Percentiles rank a stretch among this genome's conserved stretches.
Conservation (phyloP, 2,329 filamentous ascomycete genomes). For the Escovopsis sp. region DNA sequence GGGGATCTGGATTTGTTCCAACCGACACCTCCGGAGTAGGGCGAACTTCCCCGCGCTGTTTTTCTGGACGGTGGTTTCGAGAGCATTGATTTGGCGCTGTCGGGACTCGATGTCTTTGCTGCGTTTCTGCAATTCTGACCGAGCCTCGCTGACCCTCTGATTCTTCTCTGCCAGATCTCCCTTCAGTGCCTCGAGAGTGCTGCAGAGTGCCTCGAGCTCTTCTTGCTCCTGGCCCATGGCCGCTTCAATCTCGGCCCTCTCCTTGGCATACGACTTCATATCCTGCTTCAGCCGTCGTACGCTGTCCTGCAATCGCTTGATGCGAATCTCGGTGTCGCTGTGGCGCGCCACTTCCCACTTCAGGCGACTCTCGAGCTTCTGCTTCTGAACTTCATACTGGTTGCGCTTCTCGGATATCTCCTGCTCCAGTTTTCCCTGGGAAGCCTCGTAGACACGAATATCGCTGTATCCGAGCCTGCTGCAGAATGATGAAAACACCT, state of each 20-base stretch:
- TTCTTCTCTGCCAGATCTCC: conserved; percentile 52
- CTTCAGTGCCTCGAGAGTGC: conserved; percentile 55
- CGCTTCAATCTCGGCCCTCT: conserved; percentile 62
- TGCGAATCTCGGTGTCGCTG: conserved; percentile 48
- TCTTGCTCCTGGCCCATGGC: conserved; percentile 58
- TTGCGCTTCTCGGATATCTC: conserved; percentile 77
- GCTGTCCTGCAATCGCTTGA: conserved; percentile 52
- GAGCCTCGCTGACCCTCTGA: conserved; percentile 64
- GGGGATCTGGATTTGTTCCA: conserved; percentile 84
- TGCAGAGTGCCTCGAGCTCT: conserved; percentile 61
- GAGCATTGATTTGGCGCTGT: conserved; percentile 56
- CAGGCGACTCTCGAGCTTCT: conserved; percentile 50
- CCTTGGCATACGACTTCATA: conserved; percentile 52
- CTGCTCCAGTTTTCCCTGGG: conserved; percentile 84
- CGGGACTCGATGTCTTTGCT: conserved; percentile 66
- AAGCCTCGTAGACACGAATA: conserved; percentile 84
- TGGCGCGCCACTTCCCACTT: conserved; percentile 41
- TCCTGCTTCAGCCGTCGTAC: conserved; percentile 52
- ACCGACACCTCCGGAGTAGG: conserved; percentile 73
- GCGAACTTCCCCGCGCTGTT: conserved; percentile 74
- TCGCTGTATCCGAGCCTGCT: conserved; percentile 71
- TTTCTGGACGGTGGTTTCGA: conserved; percentile 79
- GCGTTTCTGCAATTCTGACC: conserved; percentile 66
- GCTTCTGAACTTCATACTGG: conserved; percentile 73
- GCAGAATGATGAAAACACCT: conserved; percentile 78